Percentiles rank a stretch among this genome's conserved stretches.
Conservation (phyloP, 345 rosid species). For the Raphanus sativus region DNA sequence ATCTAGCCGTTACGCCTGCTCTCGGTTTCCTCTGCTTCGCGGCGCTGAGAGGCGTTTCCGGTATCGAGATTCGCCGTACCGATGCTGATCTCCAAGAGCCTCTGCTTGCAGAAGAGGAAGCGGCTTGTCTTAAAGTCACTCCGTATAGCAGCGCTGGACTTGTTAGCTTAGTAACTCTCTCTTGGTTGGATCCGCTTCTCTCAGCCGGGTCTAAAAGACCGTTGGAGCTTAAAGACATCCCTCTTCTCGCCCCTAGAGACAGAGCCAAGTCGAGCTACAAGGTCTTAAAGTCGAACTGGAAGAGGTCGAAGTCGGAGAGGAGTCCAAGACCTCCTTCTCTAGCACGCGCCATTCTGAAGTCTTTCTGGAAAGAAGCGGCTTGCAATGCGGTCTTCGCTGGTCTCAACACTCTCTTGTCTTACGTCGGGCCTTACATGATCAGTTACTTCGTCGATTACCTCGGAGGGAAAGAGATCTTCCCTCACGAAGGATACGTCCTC, state of each 20-base stretch:
- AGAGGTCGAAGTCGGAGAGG: constrained; percentile 69
- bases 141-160: constrained; percentile 76
- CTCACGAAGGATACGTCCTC: constrained; percentile 91
- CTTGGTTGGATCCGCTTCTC: constrained; percentile 95
- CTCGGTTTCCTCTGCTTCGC: constrained; percentile 79
- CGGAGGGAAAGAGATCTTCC: constrained; percentile 82
- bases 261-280: constrained; percentile 89
- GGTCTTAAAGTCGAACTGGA: constrained; percentile 85
- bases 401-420: constrained; percentile 85
- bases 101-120: constrained; percentile 83
- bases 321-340: constrained; percentile 46
- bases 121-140: constrained; percentile 80
- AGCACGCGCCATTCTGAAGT: constrained; percentile 80
- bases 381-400: constrained; percentile 91
- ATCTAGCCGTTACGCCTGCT: constrained; percentile 81
- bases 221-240: constrained; percentile 95
- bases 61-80: constrained; percentile 58
- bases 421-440: constrained; percentile 94
- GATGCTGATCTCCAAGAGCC: constrained; percentile 84
- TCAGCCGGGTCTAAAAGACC: constrained; percentile 93
- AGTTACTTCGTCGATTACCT: constrained; percentile 96
- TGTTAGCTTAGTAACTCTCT: constrained; percentile 77
- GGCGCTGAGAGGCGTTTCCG: constrained; percentile 70
- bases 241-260: constrained; percentile 85
- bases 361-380: constrained; percentile 98